Percentiles rank a stretch among this genome's conserved stretches.
Conservation (phyloP, 495 filamentous ascomycete genomes). For the Amphirosellinia nigrospora region DNA sequence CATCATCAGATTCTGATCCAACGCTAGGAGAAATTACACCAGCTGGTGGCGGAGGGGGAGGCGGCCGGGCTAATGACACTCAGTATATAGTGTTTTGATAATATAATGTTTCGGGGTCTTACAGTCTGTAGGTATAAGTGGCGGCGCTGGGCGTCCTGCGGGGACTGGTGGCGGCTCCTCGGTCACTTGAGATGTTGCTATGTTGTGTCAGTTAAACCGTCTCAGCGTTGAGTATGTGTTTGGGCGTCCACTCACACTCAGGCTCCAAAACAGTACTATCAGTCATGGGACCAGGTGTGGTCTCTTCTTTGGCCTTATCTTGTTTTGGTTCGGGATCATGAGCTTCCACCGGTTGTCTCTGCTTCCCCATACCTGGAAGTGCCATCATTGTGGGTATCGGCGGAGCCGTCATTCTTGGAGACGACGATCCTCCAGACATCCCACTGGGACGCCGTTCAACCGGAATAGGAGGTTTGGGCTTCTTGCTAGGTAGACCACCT, state of each 20-base stretch:
- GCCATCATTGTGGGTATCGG: conserved; percentile 72
- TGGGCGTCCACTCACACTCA: conserved; percentile 51
- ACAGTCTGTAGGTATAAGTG: conserved; percentile 73
- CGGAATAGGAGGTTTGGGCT: conserved; percentile 63
- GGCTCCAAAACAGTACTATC: conserved; percentile 48
- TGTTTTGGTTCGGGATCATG: conserved; percentile 47
- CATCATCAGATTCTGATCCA: conserved; percentile 93
- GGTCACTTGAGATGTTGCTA: conserved; percentile 41
- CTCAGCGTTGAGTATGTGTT: not conserved
- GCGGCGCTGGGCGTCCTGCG: conserved; percentile 68
- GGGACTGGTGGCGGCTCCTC: conserved; percentile 64
- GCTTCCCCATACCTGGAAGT: conserved; percentile 69
- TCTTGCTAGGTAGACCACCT: conserved; percentile 63
- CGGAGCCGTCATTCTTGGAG: conserved; percentile 59
- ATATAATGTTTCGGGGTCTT: conserved; percentile 45
- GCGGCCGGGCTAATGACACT: conserved; percentile 62
- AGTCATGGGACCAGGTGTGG: conserved; percentile 38
- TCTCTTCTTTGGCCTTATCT: conserved; percentile 40
- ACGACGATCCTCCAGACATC: conserved; percentile 50
- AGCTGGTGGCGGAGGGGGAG: conserved; percentile 56
- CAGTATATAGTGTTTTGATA: conserved; percentile 36
- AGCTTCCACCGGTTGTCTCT: conserved; percentile 46
- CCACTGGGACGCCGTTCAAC: conserved; percentile 56
- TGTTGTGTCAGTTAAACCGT: conserved; percentile 12
- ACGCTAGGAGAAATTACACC: conserved; percentile 68